phyloP scores from a whole-genome alignment of 1,284 basidiomycete genomes.

The Boletus semigastroideus region DNA sequence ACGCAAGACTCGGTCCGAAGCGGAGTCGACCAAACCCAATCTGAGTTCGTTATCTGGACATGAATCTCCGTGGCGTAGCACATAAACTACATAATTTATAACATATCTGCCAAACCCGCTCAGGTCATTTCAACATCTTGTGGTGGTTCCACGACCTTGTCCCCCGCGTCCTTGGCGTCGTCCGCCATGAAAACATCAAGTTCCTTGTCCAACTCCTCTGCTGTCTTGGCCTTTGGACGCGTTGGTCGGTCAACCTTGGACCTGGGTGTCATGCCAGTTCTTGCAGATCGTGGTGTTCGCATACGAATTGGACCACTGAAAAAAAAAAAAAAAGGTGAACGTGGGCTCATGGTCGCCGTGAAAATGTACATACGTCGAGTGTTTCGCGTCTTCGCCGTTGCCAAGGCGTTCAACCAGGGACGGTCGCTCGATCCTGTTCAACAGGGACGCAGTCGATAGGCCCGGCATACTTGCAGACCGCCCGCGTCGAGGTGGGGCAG shows the following conservation, averaged over 20 bases:
- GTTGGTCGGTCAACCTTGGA: conserved; percentile 19
- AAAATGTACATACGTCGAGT: conserved; percentile 11
- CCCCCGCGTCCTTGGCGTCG: conserved; percentile 36
- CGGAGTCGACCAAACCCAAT: neutral
- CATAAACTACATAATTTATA: conserved; percentile 26
- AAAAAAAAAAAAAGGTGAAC: conserved; percentile 4
- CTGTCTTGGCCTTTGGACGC: conserved; percentile 58
- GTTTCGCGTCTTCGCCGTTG: conserved; percentile 13
- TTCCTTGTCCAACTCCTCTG: conserved; percentile 87
- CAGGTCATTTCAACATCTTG: conserved; percentile 58
- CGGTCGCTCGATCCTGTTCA: conserved; percentile 37
- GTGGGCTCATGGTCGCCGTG: neutral
- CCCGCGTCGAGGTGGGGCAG: conserved; percentile 39
- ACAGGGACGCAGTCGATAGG: conserved; percentile 26
- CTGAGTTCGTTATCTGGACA: neutral
- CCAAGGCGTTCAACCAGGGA: conserved; percentile 32
- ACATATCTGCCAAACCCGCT: conserved; percentile 3
- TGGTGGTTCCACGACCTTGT: conserved; percentile 21
- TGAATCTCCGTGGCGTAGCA: neutral
- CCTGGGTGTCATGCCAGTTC: conserved; percentile 8
- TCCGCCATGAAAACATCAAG: conserved; percentile 89
- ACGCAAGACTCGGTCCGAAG: neutral
- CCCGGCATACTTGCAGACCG: conserved; percentile 34
- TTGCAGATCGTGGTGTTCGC: conserved; percentile 16
- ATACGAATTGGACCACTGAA: conserved; percentile 27